A percentile compares a stretch with the other conserved stretches of the same genome.
Conservation (phyloP, 106 monocot genomes). For the Dioscorea dumetorum region DNA sequence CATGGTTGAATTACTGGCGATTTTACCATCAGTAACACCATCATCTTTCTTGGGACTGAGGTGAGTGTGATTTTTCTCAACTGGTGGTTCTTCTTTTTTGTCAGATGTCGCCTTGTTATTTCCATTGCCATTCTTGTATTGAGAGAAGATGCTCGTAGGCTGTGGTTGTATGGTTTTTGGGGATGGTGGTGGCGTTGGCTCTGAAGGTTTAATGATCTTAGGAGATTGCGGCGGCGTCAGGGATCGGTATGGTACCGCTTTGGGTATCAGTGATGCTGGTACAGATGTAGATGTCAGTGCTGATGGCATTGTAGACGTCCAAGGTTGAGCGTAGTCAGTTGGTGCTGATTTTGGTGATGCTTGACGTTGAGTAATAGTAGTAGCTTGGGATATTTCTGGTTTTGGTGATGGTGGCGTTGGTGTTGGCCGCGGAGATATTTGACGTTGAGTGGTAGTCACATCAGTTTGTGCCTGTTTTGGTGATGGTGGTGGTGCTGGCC, state of each 20-base stretch:
- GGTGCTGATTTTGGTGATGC: background rate
- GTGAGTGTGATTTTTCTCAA: background rate
- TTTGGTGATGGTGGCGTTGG: background rate
- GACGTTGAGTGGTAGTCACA: background rate
- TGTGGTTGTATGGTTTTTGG: background rate
- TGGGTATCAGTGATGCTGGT: background rate
- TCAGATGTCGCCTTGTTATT: background rate
- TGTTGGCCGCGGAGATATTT: background rate
- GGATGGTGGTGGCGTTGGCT: slow-evolving; percentile 16
- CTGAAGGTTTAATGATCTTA: slow-evolving; percentile 21
- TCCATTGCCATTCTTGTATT: background rate
- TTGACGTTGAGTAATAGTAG: background rate
- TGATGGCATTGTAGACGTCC: background rate
- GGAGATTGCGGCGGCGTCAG: slow-evolving; percentile 17
- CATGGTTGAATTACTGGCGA: background rate
- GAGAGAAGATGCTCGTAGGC: background rate
- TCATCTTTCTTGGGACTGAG: background rate
- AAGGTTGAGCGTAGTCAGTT: too few species aligned
- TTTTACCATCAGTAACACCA: background rate
- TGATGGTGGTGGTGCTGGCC: background rate
- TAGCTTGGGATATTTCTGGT: background rate
- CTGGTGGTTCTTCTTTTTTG: slow-evolving; percentile 22
- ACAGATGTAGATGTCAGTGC: background rate
- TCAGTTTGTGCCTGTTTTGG: background rate
- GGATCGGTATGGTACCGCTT: background rate